phyloP scores from a whole-genome alignment of 2,329 filamentous ascomycete species.

The Talaromyces sp. region DNA sequence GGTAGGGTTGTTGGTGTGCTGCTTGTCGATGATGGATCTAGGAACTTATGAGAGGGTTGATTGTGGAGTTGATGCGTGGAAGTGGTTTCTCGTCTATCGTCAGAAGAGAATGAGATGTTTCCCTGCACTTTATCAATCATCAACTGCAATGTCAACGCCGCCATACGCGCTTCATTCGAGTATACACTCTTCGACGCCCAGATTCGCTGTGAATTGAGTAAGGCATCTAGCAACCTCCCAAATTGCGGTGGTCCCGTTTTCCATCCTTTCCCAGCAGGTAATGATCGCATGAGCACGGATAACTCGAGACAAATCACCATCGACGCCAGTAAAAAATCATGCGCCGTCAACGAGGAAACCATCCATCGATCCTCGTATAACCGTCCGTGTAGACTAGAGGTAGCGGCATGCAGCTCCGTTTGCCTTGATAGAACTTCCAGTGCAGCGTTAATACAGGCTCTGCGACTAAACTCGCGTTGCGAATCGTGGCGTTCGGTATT shows the following conservation, averaged over 20 bases:
- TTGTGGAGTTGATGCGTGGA: neutral
- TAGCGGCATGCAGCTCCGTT: conserved; percentile 46
- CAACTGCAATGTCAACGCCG: conserved; percentile 20
- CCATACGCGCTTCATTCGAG: conserved; percentile 20
- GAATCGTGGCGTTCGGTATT: conserved; percentile 31
- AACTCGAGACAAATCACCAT: conserved; percentile 54
- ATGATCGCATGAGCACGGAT: conserved; percentile 15
- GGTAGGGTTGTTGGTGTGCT: neutral
- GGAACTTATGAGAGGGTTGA: too few species aligned
- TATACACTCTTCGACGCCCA: conserved; percentile 17
- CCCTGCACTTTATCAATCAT: conserved; percentile 22
- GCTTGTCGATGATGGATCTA: too few species aligned
- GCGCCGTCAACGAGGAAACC: conserved; percentile 54
- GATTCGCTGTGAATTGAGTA: conserved; percentile 20
- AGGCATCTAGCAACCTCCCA: conserved; percentile 11
- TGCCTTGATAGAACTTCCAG: conserved; percentile 49
- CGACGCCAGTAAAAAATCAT: conserved; percentile 59
- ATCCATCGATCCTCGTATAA: conserved; percentile 56
- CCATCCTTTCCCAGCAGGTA: neutral
- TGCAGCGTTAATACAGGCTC: conserved; percentile 46
- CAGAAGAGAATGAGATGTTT: neutral
- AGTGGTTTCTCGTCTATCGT: neutral
- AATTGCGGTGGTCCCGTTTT: neutral
- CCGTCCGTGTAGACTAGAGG: conserved; percentile 49
- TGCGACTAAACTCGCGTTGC: conserved; percentile 36